Evolutionary conservation across 2,329 filamentous ascomycete species (phyloP), one percentile per base, ranked within the genome.

Genomic region (Aspergillus glaucus): DNA sequence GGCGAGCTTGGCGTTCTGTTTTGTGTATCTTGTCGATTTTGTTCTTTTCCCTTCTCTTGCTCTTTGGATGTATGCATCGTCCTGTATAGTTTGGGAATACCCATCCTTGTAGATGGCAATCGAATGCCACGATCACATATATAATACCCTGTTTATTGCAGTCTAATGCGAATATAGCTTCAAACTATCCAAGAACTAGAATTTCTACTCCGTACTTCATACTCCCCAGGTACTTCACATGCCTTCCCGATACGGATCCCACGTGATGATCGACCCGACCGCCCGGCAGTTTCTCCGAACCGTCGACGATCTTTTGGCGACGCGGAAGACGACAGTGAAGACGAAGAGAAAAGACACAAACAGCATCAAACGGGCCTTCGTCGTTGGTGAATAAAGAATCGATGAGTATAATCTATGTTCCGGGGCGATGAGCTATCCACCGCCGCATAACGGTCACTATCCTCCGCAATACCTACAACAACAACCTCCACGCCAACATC

Each of bases 391-490:
- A 43, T 49, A 39, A 45, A 47, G 46, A 51, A 50, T 51, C 50
- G 45, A 56, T 58, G 55, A 59, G 50, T 51, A 47, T 49, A 46
- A 51, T 52, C 50, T 52, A 52, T 46, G 59, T 59, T 50, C 58
- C 58, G 61, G 61, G 66, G 67, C 64, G 61, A 71, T 70, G 68
- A 68, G 64, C 63, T 71, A 66, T 53, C 62, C 66, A 64, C 67
- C 66, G 55, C 65, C 69, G 48, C 65, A 69, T 55, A 62, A 66
- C 53, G 66, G 67, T 52, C 68, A 67, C 58, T 70, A 69, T 54
- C 64, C 62, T 47, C 56, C 67, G 45, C 64, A 66, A 50, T 67
- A 68, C 46, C 50, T 63, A 52, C 60, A 59, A 37, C 63, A 66
- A 45, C 56, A 54, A 45, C 49, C 54, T 43, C 50, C 54, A 30